Conservation (phyloP, 768 basidiomycete species). For the Phaeolepiota aurea region DNA sequence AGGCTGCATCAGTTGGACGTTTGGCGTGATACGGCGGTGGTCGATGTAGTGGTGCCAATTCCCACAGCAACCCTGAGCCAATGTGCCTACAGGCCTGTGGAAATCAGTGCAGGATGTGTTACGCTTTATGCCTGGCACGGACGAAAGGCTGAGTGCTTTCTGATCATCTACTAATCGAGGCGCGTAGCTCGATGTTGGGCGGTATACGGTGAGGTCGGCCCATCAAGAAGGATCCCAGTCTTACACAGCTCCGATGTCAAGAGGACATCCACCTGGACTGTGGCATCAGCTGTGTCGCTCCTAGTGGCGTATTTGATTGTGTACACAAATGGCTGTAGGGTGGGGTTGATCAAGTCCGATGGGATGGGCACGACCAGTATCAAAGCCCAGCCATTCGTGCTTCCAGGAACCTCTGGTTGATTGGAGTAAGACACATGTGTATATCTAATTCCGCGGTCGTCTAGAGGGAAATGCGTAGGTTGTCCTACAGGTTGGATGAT, state of each 20-base stretch:
- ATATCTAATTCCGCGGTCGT: no score
- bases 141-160: constrained; percentile 8
- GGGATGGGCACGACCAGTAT: not conserved
- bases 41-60: constrained; percentile 14
- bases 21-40: constrained; percentile 8
- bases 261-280: constrained; percentile 13
- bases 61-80: constrained; percentile 7
- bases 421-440: constrained; percentile 10
- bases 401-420: constrained; percentile 7
- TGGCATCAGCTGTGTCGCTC: constrained; percentile 11
- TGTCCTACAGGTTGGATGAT: no score
- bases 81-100: no score
- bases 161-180: constrained; percentile 11
- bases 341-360: constrained; percentile 6
- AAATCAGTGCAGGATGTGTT: no score
- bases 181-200: no score
- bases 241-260: constrained; percentile 5
- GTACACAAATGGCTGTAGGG: constrained; percentile 10
- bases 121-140: constrained; percentile 10
- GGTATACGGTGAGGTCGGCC: constrained; percentile 4
- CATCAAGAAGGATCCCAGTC: constrained; percentile 2
- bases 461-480: no score
- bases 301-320: constrained; percentile 15
- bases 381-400: constrained; percentile 6
- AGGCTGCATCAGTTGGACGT: constrained; percentile 3